Evolutionary conservation across 805 yeast species (phyloP), one percentile per base, ranked within the genome.

Genomic region (Candida xyloterini): DNA sequence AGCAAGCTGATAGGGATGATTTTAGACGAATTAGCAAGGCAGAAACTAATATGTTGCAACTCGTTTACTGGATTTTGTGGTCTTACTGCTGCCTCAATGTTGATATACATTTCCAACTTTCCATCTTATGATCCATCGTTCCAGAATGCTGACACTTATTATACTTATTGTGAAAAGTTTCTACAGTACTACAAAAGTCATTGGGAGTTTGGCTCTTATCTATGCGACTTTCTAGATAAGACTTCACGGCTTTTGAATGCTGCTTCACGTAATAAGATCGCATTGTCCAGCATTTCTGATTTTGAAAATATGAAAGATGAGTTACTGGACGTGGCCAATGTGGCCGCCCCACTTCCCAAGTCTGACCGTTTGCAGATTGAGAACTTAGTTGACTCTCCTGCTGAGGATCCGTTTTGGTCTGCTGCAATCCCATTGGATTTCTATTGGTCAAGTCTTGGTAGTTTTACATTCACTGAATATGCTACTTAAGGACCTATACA

Each of bases 261-360:
- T 6, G 51, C 51, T 4, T 26, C 48, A 3, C 21, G 27, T 10
- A 44, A 47, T 26, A 39, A 33, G 24, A 16, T 47, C 3, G 35
- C 40, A 5, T 32, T 35, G 4, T 33, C 48, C 8, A 44, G 47
- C 32, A 47, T 47, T 8, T 32, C 48, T 4, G 44, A 34, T 6
- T 47, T 47, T 28, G 51, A 47, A 16, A 40, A 42, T 24, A 42
- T 47, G 45, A 47, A 47, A 28, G 51, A 47, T 21, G 45, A 47
- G 39, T 34, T 47, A 20, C 30, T 47, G 14, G 48, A 44, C 24
- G 48, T 44, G 7, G 51, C 51, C 14, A 47, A 47, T 23, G 46
- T 47, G 4, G 40, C 47, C 7, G 51, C 48, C 9, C 51, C 51
- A 6, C 25, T 44, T 3, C 36, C 46, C n/a, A 44, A 41, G 23